Conservation (phyloP, 2,329 filamentous ascomycete genomes). For the Fusarium siculi region DNA sequence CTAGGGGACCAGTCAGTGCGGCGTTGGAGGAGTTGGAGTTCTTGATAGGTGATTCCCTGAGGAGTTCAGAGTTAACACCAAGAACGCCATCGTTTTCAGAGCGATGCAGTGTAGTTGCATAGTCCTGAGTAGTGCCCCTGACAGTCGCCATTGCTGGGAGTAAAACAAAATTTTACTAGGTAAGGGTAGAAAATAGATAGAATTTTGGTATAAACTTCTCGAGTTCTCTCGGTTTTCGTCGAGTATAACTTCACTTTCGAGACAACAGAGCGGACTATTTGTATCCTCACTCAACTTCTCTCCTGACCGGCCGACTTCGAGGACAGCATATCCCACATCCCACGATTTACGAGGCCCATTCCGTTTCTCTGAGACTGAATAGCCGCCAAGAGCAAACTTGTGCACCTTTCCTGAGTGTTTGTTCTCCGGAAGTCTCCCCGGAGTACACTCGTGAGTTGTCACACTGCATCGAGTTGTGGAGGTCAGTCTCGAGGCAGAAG, state of each 20-base stretch:
- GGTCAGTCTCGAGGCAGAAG: slow-evolving; percentile 5
- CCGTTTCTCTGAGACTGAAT: background rate
- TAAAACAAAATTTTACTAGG: background rate
- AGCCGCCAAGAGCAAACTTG: slow-evolving; percentile 1
- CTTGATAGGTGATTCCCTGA: slow-evolving; percentile 9
- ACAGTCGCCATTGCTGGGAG: slow-evolving; percentile 21
- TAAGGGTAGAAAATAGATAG: background rate
- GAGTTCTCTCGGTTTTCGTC: background rate
- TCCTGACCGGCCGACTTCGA: background rate
- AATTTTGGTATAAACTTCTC: background rate
- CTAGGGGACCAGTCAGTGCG: slow-evolving; percentile 33
- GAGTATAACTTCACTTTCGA: slow-evolving; percentile 3
- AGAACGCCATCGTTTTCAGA: slow-evolving; percentile 4
- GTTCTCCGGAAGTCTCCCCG: slow-evolving; percentile 29
- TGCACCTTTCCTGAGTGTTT: background rate
- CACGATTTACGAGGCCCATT: slow-evolving; percentile 1
- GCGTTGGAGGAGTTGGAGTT: background rate
- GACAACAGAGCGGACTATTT: slow-evolving; percentile 13
- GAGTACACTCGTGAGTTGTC: slow-evolving; percentile 12
- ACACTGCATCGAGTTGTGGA: slow-evolving; percentile 23
- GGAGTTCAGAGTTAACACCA: slow-evolving; percentile 25
- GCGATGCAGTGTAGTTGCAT: background rate
- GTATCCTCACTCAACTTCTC: slow-evolving; percentile 15
- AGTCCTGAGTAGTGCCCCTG: slow-evolving; percentile 18
- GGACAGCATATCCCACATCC: slow-evolving; percentile 12